A percentile compares a stretch with the other conserved stretches of the same genome.
These are phyloP conservation scores for Aspergillus awamori DNA, from an alignment of 2,329 filamentous ascomycete genomes.

Conservation along the genomic window DNA sequence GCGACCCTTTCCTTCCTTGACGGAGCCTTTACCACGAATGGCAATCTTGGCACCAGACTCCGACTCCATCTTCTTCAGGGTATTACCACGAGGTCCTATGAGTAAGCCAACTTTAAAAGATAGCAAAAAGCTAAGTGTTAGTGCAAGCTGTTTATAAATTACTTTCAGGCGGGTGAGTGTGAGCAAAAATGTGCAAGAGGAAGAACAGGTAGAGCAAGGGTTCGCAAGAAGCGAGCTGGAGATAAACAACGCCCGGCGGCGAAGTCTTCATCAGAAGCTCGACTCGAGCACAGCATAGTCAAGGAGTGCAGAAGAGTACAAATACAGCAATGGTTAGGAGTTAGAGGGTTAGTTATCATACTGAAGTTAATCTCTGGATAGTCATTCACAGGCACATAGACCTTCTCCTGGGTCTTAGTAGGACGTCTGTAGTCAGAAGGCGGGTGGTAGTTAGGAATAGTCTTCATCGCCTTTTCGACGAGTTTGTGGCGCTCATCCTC, in stretches of 20 bases:
- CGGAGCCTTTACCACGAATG: slow-evolving; percentile 98
- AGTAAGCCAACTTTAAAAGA: slow-evolving; percentile 95
- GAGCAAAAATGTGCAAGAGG: slow-evolving; percentile 29
- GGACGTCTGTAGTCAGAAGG: slow-evolving; percentile 97
- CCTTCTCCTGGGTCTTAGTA: slow-evolving; percentile 99
- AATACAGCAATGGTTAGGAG: slow-evolving; percentile 63
- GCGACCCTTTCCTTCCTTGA: slow-evolving; percentile 98
- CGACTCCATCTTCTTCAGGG: slow-evolving; percentile 98
- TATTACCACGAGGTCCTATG: slow-evolving; percentile 99
- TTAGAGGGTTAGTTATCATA: slow-evolving; percentile 99
- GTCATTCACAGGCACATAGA: slow-evolving; percentile 99
- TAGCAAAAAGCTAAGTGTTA: slow-evolving; percentile 82
- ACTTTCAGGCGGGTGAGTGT: slow-evolving; percentile 7
- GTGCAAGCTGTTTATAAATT: slow-evolving; percentile 56
- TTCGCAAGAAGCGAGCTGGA: slow-evolving; percentile 48
- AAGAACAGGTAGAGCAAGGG: slow-evolving; percentile 28
- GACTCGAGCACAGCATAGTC: slow-evolving; percentile 47
- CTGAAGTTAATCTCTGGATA: slow-evolving; percentile 99
- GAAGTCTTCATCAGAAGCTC: slow-evolving; percentile 40
- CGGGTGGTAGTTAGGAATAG: slow-evolving; percentile 98
- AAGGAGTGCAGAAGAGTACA: slow-evolving; percentile 37
- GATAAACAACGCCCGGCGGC: slow-evolving; percentile 33
- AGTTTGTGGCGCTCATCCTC: slow-evolving; percentile 99
- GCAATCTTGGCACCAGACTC: slow-evolving; percentile 98
- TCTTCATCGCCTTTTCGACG: slow-evolving; percentile 99